A percentile compares a stretch with the other conserved stretches of the same genome.
These are phyloP conservation scores for Pouteria campechiana DNA, from an alignment of 179 eudicot genomes.

Conservation along the genomic window DNA sequence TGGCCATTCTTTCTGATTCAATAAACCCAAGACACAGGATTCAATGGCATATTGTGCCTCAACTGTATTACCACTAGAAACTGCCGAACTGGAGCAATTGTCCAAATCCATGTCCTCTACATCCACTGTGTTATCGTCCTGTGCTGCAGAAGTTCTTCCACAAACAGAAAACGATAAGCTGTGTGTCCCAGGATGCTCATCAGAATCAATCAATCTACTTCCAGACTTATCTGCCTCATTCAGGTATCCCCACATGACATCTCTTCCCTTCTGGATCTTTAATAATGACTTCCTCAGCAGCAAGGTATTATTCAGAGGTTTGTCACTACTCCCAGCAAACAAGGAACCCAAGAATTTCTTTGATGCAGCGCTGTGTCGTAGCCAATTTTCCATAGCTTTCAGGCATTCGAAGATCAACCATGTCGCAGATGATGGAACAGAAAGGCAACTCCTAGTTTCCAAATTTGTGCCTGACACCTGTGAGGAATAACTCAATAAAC, in stretches of 20 bases:
- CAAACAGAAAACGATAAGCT: no score
- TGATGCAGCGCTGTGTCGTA: slow-evolving; percentile 38
- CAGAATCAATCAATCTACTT: slow-evolving; percentile 13
- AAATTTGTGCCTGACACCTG: slow-evolving; percentile 17
- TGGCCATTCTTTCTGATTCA: slow-evolving; percentile 77
- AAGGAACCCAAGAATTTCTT: no score
- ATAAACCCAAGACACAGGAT: slow-evolving; percentile 34
- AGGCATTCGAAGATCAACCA: slow-evolving; percentile 57
- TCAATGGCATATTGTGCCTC: slow-evolving; percentile 41
- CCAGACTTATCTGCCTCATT: slow-evolving; percentile 12
- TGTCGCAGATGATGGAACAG: slow-evolving; percentile 31
- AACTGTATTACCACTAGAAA: slow-evolving; percentile 21
- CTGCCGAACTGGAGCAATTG: slow-evolving; percentile 10
- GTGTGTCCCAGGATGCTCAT: no score
- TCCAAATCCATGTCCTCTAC: slow-evolving; percentile 9
- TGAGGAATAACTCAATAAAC: slow-evolving; percentile 12
- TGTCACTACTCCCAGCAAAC: no score
- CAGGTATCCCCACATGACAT: slow-evolving; percentile 22
- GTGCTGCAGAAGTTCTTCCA: slow-evolving; percentile 10
- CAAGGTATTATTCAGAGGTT: slow-evolving; percentile 30
- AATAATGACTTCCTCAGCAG: slow-evolving; percentile 48
- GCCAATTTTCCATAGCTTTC: slow-evolving; percentile 70
- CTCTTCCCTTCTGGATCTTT: slow-evolving; percentile 39
- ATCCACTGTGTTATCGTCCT: slow-evolving; percentile 8
- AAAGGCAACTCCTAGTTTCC: slow-evolving; percentile 16